Base-by-base conservation (phyloP, 1,139 yeast genomes). In the Suhomyces guaymorum region DNA sequence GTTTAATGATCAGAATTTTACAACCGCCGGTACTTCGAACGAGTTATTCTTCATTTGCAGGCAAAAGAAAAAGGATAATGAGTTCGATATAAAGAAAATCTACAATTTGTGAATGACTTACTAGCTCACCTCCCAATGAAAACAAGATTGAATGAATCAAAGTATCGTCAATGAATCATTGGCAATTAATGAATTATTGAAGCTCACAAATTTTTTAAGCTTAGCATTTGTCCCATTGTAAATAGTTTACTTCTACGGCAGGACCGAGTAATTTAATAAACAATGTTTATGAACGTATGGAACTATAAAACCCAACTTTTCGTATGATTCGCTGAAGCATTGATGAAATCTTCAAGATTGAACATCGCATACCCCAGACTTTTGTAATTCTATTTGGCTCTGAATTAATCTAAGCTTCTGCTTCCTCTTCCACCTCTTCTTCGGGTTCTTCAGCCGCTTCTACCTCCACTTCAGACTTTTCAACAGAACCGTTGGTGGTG, bases 1-100 rank as follows among this genome's bases (percentile, higher is more conserved):
- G 48, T 35, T 36, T 14, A 20, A 38, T 7, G 34, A 26, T 20
- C 33, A 12, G 1, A 19, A 22, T 19, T 8, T 7, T 7, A 10
- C 10, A n/a, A 12, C 6, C 10, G 15, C 9, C 12, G 17, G 15
- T n/a, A n/a, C 6, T 5, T 32, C 25, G 13, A 32, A 63, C 80
- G 97, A 89, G 53, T 61, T 80, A 41, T 88, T 84, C 55, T 82
- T 86, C 50, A 73, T 92, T 3, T 86, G 90, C 30, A 55, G 65
- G 22, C 66, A 67, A 8, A 80, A 78, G 51, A 64, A 39, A 28
- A 48, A 56, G 20, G 65, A 65, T 24, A 45, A 52, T 9, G 65
- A 37, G 21, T 39, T 75, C 5, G 80, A 80, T 39, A 74, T 41
- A 5, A 32, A 38, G 9, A 33, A 32, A 11, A 34, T 47, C 13